These are phyloP conservation scores for Aspergillus fructus DNA, from an alignment of 2,329 filamentous ascomycete genomes.

Conservation along the genomic window DNA sequence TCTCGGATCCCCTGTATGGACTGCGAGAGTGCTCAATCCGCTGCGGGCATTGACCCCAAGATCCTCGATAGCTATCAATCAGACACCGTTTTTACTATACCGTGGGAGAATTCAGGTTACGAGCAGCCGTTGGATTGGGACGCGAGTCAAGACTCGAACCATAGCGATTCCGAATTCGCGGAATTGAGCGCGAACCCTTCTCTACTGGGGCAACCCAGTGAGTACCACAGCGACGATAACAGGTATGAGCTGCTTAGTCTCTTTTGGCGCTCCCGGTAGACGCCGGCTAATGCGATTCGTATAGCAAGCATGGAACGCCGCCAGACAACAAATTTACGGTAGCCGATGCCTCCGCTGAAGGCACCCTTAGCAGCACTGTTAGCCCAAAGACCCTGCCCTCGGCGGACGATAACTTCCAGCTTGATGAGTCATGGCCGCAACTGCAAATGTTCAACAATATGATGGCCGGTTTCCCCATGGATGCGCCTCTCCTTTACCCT, in stretches of 20 bases:
- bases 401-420: conserved; percentile 38
- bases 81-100: conserved; percentile 34
- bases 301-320: conserved; percentile 34
- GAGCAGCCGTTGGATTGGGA: conserved; percentile 40
- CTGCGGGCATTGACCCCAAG: conserved; percentile 44
- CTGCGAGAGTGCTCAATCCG: conserved; percentile 35
- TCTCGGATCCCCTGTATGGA: conserved; percentile 34
- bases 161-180: conserved; percentile 35
- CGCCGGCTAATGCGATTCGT: conserved; percentile 14
- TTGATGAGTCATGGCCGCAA: conserved; percentile 39
- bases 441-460: conserved; percentile 37
- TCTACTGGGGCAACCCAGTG: conserved; percentile 25
- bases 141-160: conserved; percentile 40
- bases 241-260: conserved; percentile 24
- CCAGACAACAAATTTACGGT: conserved; percentile 34
- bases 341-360: conserved; percentile 28
- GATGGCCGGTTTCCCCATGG: conserved; percentile 32
- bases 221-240: conserved; percentile 24
- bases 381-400: conserved; percentile 39
- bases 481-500: conserved; percentile 32
- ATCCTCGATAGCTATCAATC: conserved; percentile 42
- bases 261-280: not conserved
- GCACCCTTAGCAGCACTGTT: conserved; percentile 35
- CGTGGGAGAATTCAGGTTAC: conserved; percentile 38
- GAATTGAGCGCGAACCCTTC: conserved; percentile 29